Evolutionary conservation across 495 filamentous ascomycete species (phyloP).

Genomic region (Evernia prunastri): DNA sequence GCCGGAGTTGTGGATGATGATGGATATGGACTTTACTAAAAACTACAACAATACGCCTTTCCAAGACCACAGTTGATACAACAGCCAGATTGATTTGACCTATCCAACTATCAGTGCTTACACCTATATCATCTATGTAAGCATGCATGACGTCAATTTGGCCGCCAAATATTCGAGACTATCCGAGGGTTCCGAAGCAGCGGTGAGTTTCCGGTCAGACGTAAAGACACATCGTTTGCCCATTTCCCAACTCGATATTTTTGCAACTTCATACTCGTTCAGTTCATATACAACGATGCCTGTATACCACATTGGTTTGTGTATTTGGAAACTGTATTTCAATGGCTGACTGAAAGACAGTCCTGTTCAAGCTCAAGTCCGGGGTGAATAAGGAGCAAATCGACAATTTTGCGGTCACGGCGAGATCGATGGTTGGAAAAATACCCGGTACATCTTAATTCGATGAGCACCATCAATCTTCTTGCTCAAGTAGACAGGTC

Average conservation of each 20-base stretch:
- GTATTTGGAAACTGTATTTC: neutral
- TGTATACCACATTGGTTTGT: neutral
- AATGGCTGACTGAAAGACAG: neutral
- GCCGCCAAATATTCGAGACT: too few species aligned
- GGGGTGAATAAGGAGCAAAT: neutral
- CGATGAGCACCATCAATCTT: neutral
- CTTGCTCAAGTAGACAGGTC: neutral
- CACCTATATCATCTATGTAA: too few species aligned
- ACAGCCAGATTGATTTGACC: too few species aligned
- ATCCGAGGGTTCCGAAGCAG: too few species aligned
- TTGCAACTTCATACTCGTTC: neutral
- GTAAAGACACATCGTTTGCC: too few species aligned
- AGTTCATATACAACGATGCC: neutral
- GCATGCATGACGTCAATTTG: too few species aligned
- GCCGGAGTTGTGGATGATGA: constrained; percentile 1
- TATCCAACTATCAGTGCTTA: too few species aligned
- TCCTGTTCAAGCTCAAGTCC: neutral
- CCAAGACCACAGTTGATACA: neutral
- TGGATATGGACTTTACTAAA: constrained; percentile 5
- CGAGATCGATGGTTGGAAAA: neutral
- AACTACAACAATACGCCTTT: constrained; percentile 4
- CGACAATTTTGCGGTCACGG: neutral
- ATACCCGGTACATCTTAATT: neutral
- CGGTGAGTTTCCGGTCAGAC: neutral
- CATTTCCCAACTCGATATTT: neutral